Evolutionary conservation across 2,329 filamentous ascomycete species (phyloP), one percentile per base, ranked within the genome.

Genomic region (Trichothecium sympodiale): DNA sequence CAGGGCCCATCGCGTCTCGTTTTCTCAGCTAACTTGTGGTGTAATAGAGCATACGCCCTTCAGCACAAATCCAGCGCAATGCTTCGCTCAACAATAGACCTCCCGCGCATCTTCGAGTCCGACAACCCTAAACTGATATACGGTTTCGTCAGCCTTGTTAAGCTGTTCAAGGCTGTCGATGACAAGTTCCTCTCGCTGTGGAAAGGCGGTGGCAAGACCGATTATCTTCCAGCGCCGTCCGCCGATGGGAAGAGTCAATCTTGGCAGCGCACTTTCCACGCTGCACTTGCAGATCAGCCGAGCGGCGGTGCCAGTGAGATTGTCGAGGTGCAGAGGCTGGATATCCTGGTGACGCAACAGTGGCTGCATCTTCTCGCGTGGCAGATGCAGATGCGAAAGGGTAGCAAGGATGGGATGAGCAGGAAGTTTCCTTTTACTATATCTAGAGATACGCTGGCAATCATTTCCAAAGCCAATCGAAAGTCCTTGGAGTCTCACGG

Each of bases 21-120:
- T n/a, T n/a, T n/a, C n/a, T n/a, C n/a, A n/a, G n/a, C n/a, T n/a
- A n/a, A n/a, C n/a, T n/a, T n/a, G n/a, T n/a, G n/a, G n/a, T n/a
- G n/a, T n/a, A n/a, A n/a, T n/a, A 47, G 45, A 28, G 42, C 44
- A 27, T 46, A 45, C 34, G 41, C 44, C 23, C 37, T 47, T 13
- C 45, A 47, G 26, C 43, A 45, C 31, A 39, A 35, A 28, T 38
- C 36, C 30, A 33, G 38, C 25, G 34, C 38, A 13, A 38, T 42
- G 8, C 40, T 47, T 7, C 36, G 37, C 14, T 35, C 41, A 5
- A 41, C 45, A 3, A 46, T 47, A 14, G 35, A 37, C 32, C 38
- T 44, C 8, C 45, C 45, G 10, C 43, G 34, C 6, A 29, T 46
- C 18, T 47, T 45, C 31, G 41, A 43, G 23, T 46, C 38, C 4